Evolutionary conservation across 2,329 filamentous ascomycete genomes (phyloP), one percentile per base, ranked within the genome.

Genomic region (Exophiala bonariae): DNA sequence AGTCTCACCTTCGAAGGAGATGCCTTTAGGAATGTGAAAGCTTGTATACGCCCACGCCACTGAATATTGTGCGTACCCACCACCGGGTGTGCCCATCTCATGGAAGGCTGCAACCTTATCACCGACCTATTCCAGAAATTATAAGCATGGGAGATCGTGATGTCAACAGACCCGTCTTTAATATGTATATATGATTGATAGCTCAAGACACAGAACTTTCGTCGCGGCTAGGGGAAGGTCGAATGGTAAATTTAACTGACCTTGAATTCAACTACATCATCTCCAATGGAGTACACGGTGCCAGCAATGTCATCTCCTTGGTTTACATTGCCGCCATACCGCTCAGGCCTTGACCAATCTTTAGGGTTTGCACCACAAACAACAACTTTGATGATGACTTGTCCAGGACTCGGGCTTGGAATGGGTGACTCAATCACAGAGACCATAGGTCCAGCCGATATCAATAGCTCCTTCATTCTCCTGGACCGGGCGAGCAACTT

Each of bases 61-160:
- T 1, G 77, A 77, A 57, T 81, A 82, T 51, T 82, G 78, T 2
- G 77, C 80, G 52, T 74, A 82, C 23, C 67, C 72, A 2, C 80
- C 80, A n/a, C 69, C 65, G 0, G 72, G 67, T 1, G 66, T 66
- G 39, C 66, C 57, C 73, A 81, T 80, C 57, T 77, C 62, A 39
- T 74, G 71, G 50, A 72, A 68, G 0, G 66, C 67, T 0, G 64
- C 76, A 1, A 83, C 79, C 4, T 77, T 70, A 54, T 82, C 79
- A 14, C 80, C 80, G 2, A 67, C 63, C 23, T 26, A n/a, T n/a
- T n/a, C n/a, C n/a, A n/a, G n/a, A n/a, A n/a, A n/a, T n/a, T n/a
- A n/a, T n/a, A n/a, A n/a, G n/a, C n/a, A n/a, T n/a, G n/a, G n/a
- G n/a, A n/a, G n/a, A n/a, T n/a, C n/a, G n/a, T n/a, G n/a, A n/a